Conservation (phyloP, 148 eudicot species). For the Cornus controversa region DNA sequence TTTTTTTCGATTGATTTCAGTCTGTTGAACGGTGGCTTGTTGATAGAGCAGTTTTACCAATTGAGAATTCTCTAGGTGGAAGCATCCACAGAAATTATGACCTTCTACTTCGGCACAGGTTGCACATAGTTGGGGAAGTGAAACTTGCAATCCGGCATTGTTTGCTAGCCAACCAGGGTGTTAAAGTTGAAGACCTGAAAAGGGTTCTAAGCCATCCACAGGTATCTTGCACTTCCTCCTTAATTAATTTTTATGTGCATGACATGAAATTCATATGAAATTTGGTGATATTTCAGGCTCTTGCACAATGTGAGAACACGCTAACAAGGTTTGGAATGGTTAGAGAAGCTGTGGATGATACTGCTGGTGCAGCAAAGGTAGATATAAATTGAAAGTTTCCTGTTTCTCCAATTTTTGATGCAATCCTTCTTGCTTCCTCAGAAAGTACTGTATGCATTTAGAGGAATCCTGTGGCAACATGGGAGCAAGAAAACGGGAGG, state of each 20-base stretch:
- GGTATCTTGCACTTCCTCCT: slow-evolving; percentile 32
- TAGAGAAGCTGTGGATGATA: slow-evolving; percentile 84
- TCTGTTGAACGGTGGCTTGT: slow-evolving; percentile 80
- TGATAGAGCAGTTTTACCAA: slow-evolving; percentile 87
- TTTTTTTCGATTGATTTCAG: slow-evolving; percentile 28
- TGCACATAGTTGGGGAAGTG: slow-evolving; percentile 94
- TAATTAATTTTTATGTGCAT: background rate
- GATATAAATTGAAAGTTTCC: background rate
- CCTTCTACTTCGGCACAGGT: slow-evolving; percentile 68
- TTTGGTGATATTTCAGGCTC: slow-evolving; percentile 52
- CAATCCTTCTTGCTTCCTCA: too few species aligned
- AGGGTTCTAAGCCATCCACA: slow-evolving; percentile 94
- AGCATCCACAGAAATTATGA: slow-evolving; percentile 94
- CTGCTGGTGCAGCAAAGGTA: slow-evolving; percentile 97
- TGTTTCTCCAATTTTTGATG: too few species aligned
- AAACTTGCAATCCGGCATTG: slow-evolving; percentile 75
- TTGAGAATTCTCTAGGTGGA: slow-evolving; percentile 89
- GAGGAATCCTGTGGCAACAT: too few species aligned
- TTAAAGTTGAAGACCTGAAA: slow-evolving; percentile 57
- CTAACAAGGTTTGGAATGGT: slow-evolving; percentile 60
- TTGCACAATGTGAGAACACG: slow-evolving; percentile 92
- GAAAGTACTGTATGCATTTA: too few species aligned
- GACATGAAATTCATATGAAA: slow-evolving; percentile 7
- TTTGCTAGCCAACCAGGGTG: slow-evolving; percentile 74
- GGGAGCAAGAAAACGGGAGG: too few species aligned